These are phyloP conservation scores for Aspergillus biplanus DNA, from an alignment of 495 filamentous ascomycete genomes.

Conservation along the genomic window DNA sequence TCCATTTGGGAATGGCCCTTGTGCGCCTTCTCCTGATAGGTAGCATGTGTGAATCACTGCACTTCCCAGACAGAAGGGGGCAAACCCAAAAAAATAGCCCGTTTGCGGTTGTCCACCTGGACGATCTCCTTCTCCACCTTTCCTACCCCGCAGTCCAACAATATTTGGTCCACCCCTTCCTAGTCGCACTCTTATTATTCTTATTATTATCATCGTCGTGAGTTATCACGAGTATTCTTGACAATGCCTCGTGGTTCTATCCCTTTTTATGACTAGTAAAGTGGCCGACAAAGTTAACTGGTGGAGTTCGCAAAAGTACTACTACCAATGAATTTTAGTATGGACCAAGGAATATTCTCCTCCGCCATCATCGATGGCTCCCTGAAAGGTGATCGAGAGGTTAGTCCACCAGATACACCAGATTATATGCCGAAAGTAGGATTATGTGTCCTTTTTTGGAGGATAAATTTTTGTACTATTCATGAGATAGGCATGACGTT, in stretches of 20 bases:
- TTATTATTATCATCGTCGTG: not conserved
- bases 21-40: not conserved
- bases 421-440: not conserved
- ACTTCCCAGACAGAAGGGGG: not conserved
- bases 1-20: not conserved
- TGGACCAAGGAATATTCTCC: not conserved
- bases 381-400: not conserved
- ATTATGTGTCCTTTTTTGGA: not conserved
- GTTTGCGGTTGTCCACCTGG: conserved; percentile 10
- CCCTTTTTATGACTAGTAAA: not conserved
- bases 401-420: not conserved
- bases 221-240: not conserved
- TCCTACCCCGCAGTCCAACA: conserved; percentile 21
- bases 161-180: conserved; percentile 5
- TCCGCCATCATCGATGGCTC: not conserved
- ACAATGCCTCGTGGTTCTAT: not conserved
- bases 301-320: not conserved
- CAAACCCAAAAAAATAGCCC: not conserved
- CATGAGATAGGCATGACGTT: too few relatives aligned
- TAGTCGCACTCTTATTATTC: not conserved
- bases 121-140: conserved; percentile 12
- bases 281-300: not conserved
- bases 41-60: not conserved
- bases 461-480: too few relatives aligned
- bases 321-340: not conserved